These are phyloP conservation scores for Lasiodiplodia gonubiensis DNA, from an alignment of 2,329 filamentous ascomycete species.

Conservation along the genomic window DNA sequence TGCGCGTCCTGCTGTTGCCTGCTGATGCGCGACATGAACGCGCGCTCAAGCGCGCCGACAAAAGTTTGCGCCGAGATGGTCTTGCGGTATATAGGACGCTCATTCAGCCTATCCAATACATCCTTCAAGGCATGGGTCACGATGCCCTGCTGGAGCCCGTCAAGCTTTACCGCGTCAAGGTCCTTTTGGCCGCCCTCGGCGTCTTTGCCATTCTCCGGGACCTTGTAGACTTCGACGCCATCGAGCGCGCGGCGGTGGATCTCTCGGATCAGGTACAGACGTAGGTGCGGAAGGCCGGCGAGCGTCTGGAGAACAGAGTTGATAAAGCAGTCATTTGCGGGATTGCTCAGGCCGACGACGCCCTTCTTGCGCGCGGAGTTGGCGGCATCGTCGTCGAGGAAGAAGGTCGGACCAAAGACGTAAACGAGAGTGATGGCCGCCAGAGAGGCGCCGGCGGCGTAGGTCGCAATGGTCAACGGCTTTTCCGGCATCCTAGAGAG, in stretches of 20 bases:
- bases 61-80: slow-evolving; percentile 89
- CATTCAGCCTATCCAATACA: slow-evolving; percentile 89
- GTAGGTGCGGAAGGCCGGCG: slow-evolving; percentile 85
- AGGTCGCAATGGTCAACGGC: slow-evolving; percentile 82
- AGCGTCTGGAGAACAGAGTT: slow-evolving; percentile 95
- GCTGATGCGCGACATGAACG: slow-evolving; percentile 89
- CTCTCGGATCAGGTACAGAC: slow-evolving; percentile 90
- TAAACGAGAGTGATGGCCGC: slow-evolving; percentile 95
- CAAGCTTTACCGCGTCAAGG: slow-evolving; percentile 55
- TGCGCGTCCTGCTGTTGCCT: slow-evolving; percentile 97
- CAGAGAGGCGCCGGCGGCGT: slow-evolving; percentile 93
- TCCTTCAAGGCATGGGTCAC: slow-evolving; percentile 90
- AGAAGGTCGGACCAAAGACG: slow-evolving; percentile 96
- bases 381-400: slow-evolving; percentile 79
- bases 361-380: slow-evolving; percentile 75
- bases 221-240: slow-evolving; percentile 74
- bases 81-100: slow-evolving; percentile 91
- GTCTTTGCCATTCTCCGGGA: slow-evolving; percentile 57
- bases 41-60: slow-evolving; percentile 79
- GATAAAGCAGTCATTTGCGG: slow-evolving; percentile 83
- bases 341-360: slow-evolving; percentile 84
- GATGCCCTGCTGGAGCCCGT: slow-evolving; percentile 75
- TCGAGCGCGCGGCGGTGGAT: slow-evolving; percentile 83
- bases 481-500: slow-evolving; percentile 73
- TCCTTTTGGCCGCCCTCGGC: slow-evolving; percentile 47